Evolutionary conservation across 192 early-diverging fungal genomes (phyloP).

Genomic region (Coemansia sp.): DNA sequence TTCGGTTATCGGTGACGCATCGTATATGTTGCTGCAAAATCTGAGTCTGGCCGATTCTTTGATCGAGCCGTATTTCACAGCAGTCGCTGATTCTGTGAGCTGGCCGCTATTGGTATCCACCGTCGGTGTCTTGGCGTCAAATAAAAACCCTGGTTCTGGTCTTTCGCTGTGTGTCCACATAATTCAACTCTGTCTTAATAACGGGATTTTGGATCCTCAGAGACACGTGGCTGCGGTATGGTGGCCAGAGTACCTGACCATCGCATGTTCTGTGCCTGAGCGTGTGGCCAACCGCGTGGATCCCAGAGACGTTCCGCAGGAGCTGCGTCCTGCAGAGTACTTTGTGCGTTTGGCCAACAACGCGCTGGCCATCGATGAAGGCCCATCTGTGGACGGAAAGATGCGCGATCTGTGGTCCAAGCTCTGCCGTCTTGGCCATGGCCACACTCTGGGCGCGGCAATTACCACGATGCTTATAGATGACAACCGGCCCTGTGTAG

Average conservation of each 20-base stretch:
- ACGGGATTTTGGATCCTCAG: background rate
- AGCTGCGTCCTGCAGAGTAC: conserved; percentile 21
- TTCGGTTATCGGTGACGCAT: conserved; percentile 16
- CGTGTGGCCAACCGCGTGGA: conserved; percentile 41
- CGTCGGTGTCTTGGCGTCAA: background rate
- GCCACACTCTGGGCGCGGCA: conserved; percentile 19
- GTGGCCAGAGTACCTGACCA: conserved; percentile 36
- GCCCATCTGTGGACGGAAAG: background rate
- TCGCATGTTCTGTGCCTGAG: conserved; percentile 32
- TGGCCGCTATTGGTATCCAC: background rate
- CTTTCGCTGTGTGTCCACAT: background rate
- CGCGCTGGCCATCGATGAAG: background rate
- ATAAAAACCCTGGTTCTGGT: background rate
- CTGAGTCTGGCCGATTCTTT: background rate
- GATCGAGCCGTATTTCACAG: background rate
- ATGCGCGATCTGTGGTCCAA: conserved; percentile 35
- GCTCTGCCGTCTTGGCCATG: conserved; percentile 41
- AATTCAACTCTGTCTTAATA: background rate
- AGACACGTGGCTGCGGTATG: background rate
- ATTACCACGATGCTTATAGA: conserved; percentile 25
- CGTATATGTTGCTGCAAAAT: background rate
- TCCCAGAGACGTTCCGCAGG: conserved; percentile 22
- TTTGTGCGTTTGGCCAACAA: conserved; percentile 24
- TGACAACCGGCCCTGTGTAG: background rate
- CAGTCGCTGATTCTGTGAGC: background rate